Evolutionary conservation across 306 rosid species (phyloP), one percentile per base, ranked within the genome.

Genomic region (Acmispon strigosus): DNA sequence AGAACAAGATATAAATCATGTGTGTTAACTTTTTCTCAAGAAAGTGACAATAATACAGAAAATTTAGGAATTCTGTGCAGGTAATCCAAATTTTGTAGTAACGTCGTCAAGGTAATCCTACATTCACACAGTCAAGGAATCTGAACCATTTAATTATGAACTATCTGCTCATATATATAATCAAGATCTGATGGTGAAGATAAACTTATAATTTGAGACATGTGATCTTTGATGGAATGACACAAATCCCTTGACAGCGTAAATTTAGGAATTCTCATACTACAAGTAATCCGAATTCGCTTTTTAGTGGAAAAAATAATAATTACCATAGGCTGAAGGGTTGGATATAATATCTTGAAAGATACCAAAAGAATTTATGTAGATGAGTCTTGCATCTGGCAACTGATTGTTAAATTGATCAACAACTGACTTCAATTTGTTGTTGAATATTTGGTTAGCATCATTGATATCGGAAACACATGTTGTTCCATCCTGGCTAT

Each of bases 371-470:
- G 88, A 45, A 15, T 94, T 88, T 13, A 94, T 66, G 87, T 72
- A 90, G 85, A 84, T 90, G 48, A 91, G 75, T 74, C 57, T 89
- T 60, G 85, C 89, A 79, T 84, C 96, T 5, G 90, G 18, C 0
- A 72, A 58, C 2, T 90, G 77, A 64, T 3, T 83, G 87, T 89
- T 94, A 47, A 90, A 78, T 29, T 86, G 83, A 74, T 86, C 82
- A 34, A 83, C 92, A 19, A 89, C 67, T 42, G 86, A 48, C 77
- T 69, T 94, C 45, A 94, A 78, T 81, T 66, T 86, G 72, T 14
- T 58, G 78, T 94, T 94, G 82, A 94, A 90, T 6, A 90, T 66
- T 78, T 84, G 90, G 56, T 83, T 87, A 56, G 96, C 98, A 4
- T 84, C 49, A 76, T 90, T 94, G 64, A 94, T 89, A 54, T 20